Evolutionary conservation across 768 basidiomycete species (phyloP).

Genomic region (Gautieria morchelliformis): DNA sequence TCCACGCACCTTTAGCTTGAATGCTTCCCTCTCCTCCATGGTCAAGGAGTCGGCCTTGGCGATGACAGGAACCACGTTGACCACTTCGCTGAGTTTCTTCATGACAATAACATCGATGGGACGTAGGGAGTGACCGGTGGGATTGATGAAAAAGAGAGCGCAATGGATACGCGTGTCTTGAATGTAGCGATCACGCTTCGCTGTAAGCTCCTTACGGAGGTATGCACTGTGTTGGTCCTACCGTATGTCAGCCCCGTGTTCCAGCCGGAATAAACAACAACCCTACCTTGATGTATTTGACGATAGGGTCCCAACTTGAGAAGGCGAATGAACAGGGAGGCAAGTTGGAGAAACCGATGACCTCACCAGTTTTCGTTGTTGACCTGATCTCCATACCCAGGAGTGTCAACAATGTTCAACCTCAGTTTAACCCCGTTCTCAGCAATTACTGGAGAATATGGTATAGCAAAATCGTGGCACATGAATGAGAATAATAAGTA

Average conservation of each 20-base stretch:
- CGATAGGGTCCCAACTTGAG: constrained; percentile 96
- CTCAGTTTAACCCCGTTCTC: constrained; percentile 94
- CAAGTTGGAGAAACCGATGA: neutral
- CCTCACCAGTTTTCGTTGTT: constrained; percentile 97
- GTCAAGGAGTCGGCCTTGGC: constrained; percentile 96
- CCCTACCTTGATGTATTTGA: constrained; percentile 84
- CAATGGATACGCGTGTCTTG: constrained; percentile 98
- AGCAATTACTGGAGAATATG: constrained; percentile 58
- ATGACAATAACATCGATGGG: constrained; percentile 97
- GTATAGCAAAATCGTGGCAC: neutral
- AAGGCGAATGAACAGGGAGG: neutral
- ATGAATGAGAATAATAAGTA: constrained; percentile 29
- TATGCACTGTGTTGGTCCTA: constrained; percentile 96
- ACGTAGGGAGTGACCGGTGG: constrained; percentile 94
- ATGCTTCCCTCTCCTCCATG: constrained; percentile 80
- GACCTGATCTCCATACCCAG: constrained; percentile 96
- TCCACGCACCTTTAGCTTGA: constrained; percentile 76
- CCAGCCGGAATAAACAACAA: neutral
- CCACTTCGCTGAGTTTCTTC: constrained; percentile 98
- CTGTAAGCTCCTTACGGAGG: constrained; percentile 96
- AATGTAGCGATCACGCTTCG: constrained; percentile 97
- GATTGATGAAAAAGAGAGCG: constrained; percentile 96
- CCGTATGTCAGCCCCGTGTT: neutral
- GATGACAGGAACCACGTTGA: constrained; percentile 99
- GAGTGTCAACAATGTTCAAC: constrained; percentile 97